Conservation (phyloP, 306 rosid species). For the Cercis canadensis region DNA sequence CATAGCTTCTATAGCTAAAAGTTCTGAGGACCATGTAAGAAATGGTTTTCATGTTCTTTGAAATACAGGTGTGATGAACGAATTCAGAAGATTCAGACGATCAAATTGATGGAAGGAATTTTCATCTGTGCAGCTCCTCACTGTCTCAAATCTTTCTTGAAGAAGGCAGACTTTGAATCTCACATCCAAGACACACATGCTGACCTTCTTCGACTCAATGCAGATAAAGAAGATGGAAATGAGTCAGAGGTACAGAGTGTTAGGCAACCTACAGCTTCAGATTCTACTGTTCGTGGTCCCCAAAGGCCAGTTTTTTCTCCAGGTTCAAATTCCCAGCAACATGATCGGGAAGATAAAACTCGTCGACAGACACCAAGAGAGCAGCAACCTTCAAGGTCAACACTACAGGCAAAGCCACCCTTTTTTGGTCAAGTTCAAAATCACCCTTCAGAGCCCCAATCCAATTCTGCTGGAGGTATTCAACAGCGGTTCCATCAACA, state of each 20-base stretch:
- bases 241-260: slow-evolving; percentile 85
- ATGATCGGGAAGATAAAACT: slow-evolving; percentile 78
- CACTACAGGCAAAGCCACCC: slow-evolving; percentile 64
- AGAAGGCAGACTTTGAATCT: slow-evolving; percentile 80
- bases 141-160: slow-evolving; percentile 91
- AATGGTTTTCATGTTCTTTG: slow-evolving; percentile 39
- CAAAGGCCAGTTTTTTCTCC: slow-evolving; percentile 81
- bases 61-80: slow-evolving; percentile 88
- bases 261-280: slow-evolving; percentile 77
- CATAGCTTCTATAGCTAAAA: slow-evolving; percentile 17
- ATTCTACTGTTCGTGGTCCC: slow-evolving; percentile 73
- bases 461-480: slow-evolving; percentile 47
- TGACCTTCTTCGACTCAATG: slow-evolving; percentile 76
- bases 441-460: slow-evolving; percentile 59
- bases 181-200: slow-evolving; percentile 82
- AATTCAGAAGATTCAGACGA: slow-evolving; percentile 95
- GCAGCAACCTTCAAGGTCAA: slow-evolving; percentile 69
- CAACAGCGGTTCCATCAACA: slow-evolving; percentile 64
- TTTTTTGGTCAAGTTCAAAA: slow-evolving; percentile 69
- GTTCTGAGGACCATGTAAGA: not conserved
- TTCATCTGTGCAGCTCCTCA: slow-evolving; percentile 97
- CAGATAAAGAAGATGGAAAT: slow-evolving; percentile 81
- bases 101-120: slow-evolving; percentile 99
- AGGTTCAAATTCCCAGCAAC: slow-evolving; percentile 73
- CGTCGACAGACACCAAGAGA: slow-evolving; percentile 80